Evolutionary conservation across 345 rosid species (phyloP).

Genomic region (Psidium friedrichsthalianum): DNA sequence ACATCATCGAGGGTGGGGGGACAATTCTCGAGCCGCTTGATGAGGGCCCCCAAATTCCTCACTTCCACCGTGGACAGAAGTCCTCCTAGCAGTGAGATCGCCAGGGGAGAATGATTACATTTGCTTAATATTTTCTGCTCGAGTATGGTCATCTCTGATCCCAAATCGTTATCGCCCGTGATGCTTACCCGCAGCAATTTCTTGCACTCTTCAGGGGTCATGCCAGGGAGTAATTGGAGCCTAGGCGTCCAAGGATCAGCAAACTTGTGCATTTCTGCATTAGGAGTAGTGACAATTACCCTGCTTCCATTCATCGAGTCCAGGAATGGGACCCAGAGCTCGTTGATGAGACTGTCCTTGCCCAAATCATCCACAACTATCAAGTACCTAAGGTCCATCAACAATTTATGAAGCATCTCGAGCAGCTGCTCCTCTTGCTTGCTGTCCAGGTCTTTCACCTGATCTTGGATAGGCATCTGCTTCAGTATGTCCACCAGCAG

Average conservation of each 20-base stretch:
- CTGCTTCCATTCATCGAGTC: not conserved
- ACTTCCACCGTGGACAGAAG: not conserved
- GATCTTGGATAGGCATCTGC: not conserved
- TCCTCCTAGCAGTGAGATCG: not conserved
- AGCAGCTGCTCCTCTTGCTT: not conserved
- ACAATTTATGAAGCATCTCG: not conserved
- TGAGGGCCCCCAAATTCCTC: not conserved
- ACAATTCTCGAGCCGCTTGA: not conserved
- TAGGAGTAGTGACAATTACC: not conserved
- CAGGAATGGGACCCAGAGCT: not conserved
- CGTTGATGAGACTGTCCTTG: not conserved
- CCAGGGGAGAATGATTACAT: not conserved
- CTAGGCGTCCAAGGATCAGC: not conserved
- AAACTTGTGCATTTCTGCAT: not conserved
- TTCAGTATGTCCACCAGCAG: not conserved
- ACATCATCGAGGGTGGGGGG: not conserved
- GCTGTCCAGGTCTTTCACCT: not conserved
- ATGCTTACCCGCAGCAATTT: not conserved
- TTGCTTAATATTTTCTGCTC: not conserved
- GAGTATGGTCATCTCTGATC: not conserved
- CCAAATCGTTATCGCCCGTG: not conserved
- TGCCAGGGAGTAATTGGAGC: not conserved
- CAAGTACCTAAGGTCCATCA: constrained; percentile 4
- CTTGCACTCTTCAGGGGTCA: not conserved
- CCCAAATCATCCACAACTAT: constrained; percentile 1